A percentile compares a stretch with the other conserved stretches of the same genome.
These are phyloP conservation scores for Mycena floridula DNA, from an alignment of 768 basidiomycete species.

Conservation along the genomic window DNA sequence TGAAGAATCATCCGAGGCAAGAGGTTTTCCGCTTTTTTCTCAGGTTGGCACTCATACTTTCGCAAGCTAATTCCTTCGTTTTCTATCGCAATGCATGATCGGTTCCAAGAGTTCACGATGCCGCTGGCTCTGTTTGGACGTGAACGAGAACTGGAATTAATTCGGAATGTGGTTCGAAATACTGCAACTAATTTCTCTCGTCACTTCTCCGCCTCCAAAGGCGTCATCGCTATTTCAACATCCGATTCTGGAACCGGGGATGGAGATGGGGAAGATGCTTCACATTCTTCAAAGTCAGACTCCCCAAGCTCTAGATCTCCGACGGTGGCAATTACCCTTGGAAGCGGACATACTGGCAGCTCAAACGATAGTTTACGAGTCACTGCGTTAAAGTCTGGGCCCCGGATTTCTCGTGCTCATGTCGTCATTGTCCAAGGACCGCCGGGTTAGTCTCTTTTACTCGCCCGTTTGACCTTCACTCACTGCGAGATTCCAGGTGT, in stretches of 20 bases:
- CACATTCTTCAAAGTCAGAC: slow-evolving; percentile 7
- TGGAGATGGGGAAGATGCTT: slow-evolving; percentile 15
- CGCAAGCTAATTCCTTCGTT: slow-evolving; percentile 61
- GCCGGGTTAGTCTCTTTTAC: slow-evolving; percentile 39
- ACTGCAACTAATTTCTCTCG: slow-evolving; percentile 57
- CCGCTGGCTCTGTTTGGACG: slow-evolving; percentile 68
- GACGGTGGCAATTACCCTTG: too few relatives aligned
- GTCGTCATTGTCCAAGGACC: slow-evolving; percentile 58
- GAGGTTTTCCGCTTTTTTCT: slow-evolving; percentile 4
- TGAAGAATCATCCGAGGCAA: slow-evolving; percentile 52
- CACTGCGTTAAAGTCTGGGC: slow-evolving; percentile 35
- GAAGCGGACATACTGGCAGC: slow-evolving; percentile 23
- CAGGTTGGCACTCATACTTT: slow-evolving; percentile 6
- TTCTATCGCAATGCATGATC: slow-evolving; percentile 58
- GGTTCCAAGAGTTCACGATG: slow-evolving; percentile 67
- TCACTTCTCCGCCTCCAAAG: slow-evolving; percentile 39
- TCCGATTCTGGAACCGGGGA: slow-evolving; percentile 40
- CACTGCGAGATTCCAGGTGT: slow-evolving; percentile 33
- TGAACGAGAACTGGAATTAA: slow-evolving; percentile 62
- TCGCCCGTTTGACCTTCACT: not conserved
- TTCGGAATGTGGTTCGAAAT: slow-evolving; percentile 56
- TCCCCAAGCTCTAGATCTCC: too few relatives aligned
- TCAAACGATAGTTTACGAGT: slow-evolving; percentile 39
- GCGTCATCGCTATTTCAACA: slow-evolving; percentile 29
- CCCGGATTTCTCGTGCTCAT: slow-evolving; percentile 45